Evolutionary conservation across 1,284 basidiomycete species (phyloP).

Genomic region (Trichosporon faecale): DNA sequence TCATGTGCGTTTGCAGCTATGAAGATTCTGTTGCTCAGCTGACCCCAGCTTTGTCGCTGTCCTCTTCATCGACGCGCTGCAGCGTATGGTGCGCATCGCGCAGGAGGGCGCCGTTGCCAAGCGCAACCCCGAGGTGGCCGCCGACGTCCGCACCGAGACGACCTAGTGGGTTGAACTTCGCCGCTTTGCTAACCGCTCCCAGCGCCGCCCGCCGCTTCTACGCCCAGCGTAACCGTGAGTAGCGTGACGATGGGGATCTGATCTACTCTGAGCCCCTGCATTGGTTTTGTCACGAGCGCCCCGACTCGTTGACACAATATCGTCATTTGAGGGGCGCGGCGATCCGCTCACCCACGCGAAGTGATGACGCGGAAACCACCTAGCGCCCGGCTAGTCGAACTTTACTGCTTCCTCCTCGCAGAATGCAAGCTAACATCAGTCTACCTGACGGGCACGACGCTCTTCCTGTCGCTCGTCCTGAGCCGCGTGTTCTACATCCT

Average conservation of each 20-base stretch:
- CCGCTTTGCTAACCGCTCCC: neutral
- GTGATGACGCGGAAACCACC: neutral
- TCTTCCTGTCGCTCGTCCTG: slow-evolving; percentile 90
- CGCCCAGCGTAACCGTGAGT: slow-evolving; percentile 60
- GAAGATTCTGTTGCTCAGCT: neutral
- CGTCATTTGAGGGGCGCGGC: neutral
- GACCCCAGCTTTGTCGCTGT: slow-evolving; percentile 73
- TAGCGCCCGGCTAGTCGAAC: neutral
- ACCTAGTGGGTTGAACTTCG: slow-evolving; percentile 59
- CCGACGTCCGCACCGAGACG: slow-evolving; percentile 74
- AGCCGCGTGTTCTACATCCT: slow-evolving; percentile 88
- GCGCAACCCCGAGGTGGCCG: slow-evolving; percentile 56
- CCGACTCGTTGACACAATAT: too few relatives aligned
- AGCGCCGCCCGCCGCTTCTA: slow-evolving; percentile 84
- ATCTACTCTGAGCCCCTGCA: neutral
- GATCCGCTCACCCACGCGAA: neutral
- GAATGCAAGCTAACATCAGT: slow-evolving; percentile 53
- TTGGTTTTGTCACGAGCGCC: too few relatives aligned
- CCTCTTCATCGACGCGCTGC: slow-evolving; percentile 70
- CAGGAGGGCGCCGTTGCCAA: slow-evolving; percentile 64
- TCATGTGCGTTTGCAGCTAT: slow-evolving; percentile 64
- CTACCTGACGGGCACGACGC: slow-evolving; percentile 86
- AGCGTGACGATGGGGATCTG: neutral
- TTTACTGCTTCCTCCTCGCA: too few relatives aligned
- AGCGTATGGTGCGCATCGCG: slow-evolving; percentile 85